phyloP scores from a whole-genome alignment of 257 asterid genomes.

The Nicotiana otophora region DNA sequence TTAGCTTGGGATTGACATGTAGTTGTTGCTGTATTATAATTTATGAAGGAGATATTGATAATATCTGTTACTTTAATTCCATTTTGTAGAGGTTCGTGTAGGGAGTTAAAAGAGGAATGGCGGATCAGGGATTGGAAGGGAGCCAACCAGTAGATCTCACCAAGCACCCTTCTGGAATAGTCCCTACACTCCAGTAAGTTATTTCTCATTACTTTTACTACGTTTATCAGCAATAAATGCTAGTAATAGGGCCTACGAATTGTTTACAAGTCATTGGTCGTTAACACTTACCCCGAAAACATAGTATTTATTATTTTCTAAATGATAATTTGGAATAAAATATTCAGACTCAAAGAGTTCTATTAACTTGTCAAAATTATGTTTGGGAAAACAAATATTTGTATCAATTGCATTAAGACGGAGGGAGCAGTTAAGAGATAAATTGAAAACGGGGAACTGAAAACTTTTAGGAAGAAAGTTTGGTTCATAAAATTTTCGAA shows the following conservation, averaged over 20 bases:
- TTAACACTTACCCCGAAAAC: neutral
- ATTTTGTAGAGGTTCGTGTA: neutral
- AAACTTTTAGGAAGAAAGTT: neutral
- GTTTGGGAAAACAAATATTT: neutral
- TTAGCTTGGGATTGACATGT: neutral
- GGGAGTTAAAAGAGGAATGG: constrained; percentile 36
- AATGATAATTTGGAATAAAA: neutral
- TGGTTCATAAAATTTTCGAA: neutral
- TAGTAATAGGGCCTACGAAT: neutral
- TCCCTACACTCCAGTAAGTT: constrained; percentile 77
- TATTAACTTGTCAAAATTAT: neutral
- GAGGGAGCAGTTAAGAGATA: neutral
- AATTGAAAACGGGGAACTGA: neutral
- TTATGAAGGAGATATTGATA: neutral
- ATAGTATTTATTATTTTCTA: neutral
- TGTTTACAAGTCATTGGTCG: neutral
- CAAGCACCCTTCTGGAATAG: constrained; percentile 83
- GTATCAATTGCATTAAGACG: neutral
- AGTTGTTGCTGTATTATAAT: neutral
- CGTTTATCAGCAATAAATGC: neutral
- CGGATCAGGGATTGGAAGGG: constrained; percentile 74
- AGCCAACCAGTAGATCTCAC: constrained; percentile 71
- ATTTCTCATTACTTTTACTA: neutral
- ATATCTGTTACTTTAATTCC: constrained; percentile 6
- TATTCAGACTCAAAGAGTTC: too few relatives aligned